Conservation (phyloP, 177 flowering plant genomes). For the Vitis hybrid region DNA sequence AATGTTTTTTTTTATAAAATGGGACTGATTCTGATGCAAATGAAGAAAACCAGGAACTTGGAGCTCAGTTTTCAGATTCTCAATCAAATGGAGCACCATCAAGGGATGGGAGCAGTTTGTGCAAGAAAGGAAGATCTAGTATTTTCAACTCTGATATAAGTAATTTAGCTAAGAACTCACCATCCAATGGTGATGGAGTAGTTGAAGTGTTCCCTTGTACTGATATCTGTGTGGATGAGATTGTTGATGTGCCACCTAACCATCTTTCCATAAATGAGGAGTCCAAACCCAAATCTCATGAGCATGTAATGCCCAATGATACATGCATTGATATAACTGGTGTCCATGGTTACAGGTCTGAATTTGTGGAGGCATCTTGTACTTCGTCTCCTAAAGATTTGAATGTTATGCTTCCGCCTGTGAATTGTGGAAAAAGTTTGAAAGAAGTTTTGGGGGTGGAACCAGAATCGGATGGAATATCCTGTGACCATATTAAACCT, state of each 20-base stretch:
- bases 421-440: conserved; percentile 22
- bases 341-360: conserved; percentile 13
- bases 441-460: conserved; percentile 11
- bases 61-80: conserved; percentile 46
- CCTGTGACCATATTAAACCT: conserved; percentile 12
- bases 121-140: conserved; percentile 36
- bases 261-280: conserved; percentile 20
- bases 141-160: conserved; percentile 43
- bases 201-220: conserved; percentile 26
- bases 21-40: conserved; percentile 41
- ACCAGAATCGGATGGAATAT: conserved; percentile 21
- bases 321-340: conserved; percentile 14
- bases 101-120: conserved; percentile 47
- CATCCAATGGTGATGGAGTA: conserved; percentile 37
- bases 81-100: conserved; percentile 43
- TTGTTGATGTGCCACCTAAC: conserved; percentile 21
- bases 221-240: conserved; percentile 22
- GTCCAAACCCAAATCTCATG: conserved; percentile 18
- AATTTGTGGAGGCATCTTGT: conserved; percentile 31
- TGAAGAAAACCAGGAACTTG: conserved; percentile 35
- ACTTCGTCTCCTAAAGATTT: conserved; percentile 26
- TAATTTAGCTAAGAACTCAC: conserved; percentile 32
- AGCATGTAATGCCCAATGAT: conserved; percentile 13
- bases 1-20: conserved; percentile 4
- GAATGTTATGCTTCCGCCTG: conserved; percentile 8